Base-by-base conservation (phyloP, 768 basidiomycete species). In the Collybiopsis luxurians region DNA sequence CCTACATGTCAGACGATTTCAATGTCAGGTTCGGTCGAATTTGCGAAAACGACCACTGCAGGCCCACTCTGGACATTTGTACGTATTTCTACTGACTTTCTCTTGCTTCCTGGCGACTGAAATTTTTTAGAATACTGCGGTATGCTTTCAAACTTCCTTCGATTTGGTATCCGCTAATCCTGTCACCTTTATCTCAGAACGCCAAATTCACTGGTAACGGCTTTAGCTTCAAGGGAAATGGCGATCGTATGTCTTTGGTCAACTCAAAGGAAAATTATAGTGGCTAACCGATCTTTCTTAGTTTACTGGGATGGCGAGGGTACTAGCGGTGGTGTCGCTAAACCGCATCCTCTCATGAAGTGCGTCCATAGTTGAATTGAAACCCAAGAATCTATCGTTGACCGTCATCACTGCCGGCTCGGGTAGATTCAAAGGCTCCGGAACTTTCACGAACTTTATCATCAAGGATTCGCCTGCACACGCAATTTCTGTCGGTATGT, bases 231-330 rank as follows among this genome's bases (percentile, higher is more conserved):
- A 44, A 44, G 13, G 40, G 38, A 26, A 55, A 44, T 55, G 40
- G 44, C 3, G 15, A n/a, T 12, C 31, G 26, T 28, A 17, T 30
- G 28, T 39, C 3, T 23, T 47, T 21, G 2, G 11, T 49, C 27
- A 28, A 21, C 13, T 12, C 24, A 6, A 19, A 34, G 17, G 15
- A 53, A 7, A 1, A 1, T 6, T 40, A 19, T 21, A 5, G 10
- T 52, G 24, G 19, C 30, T 19, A 40, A 57, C 21, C 26, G 30
- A 7, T 1, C 38, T 36, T 11, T 26, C 23, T 5, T 27, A 48
- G 45, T 34, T 9, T 57, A 57, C 56, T 57, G 56, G 70, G 70
- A 71, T 7, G 67, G 70, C n/a, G 9, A 13, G 3, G 70, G 71
- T 15, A 30, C 40, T 17, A 50, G 0, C 17, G 55, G 59, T 1